Base-by-base conservation (phyloP, 768 basidiomycete species). In the Auriscalpium orientale region DNA sequence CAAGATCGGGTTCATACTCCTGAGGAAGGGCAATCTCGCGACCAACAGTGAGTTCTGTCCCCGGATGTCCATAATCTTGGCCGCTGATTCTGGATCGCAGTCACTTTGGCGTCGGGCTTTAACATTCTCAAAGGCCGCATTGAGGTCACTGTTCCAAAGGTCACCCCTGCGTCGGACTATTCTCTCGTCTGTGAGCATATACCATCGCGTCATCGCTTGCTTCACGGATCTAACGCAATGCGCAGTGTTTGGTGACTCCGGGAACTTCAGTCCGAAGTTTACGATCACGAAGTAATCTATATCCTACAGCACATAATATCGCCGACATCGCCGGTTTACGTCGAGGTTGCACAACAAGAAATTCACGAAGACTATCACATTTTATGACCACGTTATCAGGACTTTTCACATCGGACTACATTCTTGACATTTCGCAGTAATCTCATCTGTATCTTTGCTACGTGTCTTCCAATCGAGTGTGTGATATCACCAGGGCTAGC, bases 211-310 rank as follows among this genome's bases (percentile, higher is more conserved):
- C 4, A 44, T 21, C 21, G 21, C 21, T 28, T 28, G 8, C 34
- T 43, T 47, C 33, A 10, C 44, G 20, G 5, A n/a, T 46, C 46
- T 13, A 5, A 33, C 45, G 9, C 35, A 13, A 12, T 40, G 21
- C 3, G 4, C 53, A 75, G 72, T 72, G 20, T 62, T 71, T 37
- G 70, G 68, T 22, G 68, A 71, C 46, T 70, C 71, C 43, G 72
- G 66, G n/a, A 60, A 71, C 47, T 47, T 40, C 47, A 68, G 69
- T 62, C 55, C 58, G 1, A 0, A 34, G 16, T 72, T 74, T 54
- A 56, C 56, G 4, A 72, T 73, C 60, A 36, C 22, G 35, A 13
- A 38, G 12, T 55, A 28, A 51, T 33, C 43, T 48, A 12, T 48
- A 16, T 48, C 46, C 46, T 13, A 48, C 13, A 33, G 2, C n/a